Percentiles rank a stretch among this genome's conserved stretches.
Evolutionary conservation across 805 yeast species (phyloP).

Genomic region (Pichia gijzeniarum): DNA sequence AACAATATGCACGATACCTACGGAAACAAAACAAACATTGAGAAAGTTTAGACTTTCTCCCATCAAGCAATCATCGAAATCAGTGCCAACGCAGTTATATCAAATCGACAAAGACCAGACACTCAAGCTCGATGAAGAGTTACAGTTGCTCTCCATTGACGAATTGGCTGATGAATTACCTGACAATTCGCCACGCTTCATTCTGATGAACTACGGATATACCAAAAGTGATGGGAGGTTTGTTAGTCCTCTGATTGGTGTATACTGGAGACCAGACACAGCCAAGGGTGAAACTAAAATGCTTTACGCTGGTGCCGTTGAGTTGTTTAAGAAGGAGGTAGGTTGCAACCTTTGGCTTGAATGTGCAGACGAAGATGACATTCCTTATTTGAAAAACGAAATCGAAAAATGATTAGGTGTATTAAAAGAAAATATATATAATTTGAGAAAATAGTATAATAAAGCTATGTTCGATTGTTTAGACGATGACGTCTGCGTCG

Average conservation of each 20-base stretch:
- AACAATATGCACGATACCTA: constrained; percentile 54
- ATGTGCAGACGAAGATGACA: constrained; percentile 62
- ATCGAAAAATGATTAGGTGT: constrained; percentile 21
- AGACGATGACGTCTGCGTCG: constrained; percentile 22
- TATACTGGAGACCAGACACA: constrained; percentile 88
- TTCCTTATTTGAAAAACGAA: constrained; percentile 47
- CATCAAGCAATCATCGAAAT: constrained; percentile 52
- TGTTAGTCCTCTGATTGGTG: constrained; percentile 64
- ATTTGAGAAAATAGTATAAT: too few relatives aligned
- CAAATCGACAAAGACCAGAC: constrained; percentile 54
- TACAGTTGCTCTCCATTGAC: constrained; percentile 44
- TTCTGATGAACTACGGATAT: constrained; percentile 72
- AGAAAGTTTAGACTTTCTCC: constrained; percentile 63
- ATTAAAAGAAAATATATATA: too few relatives aligned
- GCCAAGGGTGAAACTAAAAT: constrained; percentile 76
- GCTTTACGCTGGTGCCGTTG: constrained; percentile 90
- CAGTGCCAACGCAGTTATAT: constrained; percentile 57
- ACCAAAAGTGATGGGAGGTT: constrained; percentile 61
- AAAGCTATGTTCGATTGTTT: too few relatives aligned
- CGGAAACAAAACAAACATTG: constrained; percentile 52
- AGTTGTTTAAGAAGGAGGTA: constrained; percentile 69
- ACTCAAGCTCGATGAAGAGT: constrained; percentile 39
- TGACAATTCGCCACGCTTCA: constrained; percentile 71
- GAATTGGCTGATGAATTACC: constrained; percentile 74
- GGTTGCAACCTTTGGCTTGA: constrained; percentile 63